Conservation (phyloP, 2,329 filamentous ascomycete species). For the Arthrobotrys entomopaga region DNA sequence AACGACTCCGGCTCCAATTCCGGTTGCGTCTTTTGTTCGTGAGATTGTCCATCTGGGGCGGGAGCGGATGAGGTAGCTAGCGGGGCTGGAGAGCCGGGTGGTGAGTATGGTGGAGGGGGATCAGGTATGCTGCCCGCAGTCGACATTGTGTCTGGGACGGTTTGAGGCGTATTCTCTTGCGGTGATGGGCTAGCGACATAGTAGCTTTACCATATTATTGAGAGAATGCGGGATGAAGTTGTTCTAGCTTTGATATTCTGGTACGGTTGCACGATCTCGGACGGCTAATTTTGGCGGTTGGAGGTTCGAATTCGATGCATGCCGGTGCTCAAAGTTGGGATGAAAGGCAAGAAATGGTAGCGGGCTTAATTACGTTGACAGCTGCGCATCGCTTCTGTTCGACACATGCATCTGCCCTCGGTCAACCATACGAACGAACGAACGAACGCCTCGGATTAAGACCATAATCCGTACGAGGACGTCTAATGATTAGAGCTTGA, state of each 20-base stretch:
- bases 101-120: conserved; percentile 53
- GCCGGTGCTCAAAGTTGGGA: too few relatives aligned
- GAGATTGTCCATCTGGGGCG: conserved; percentile 15
- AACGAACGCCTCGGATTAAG: too few relatives aligned
- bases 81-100: conserved; percentile 39
- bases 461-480: too few relatives aligned
- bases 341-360: too few relatives aligned
- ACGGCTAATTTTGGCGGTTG: not conserved
- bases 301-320: too few relatives aligned
- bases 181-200: conserved; percentile 39
- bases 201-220: conserved; percentile 48
- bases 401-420: too few relatives aligned
- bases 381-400: too few relatives aligned
- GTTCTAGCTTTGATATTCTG: too few relatives aligned
- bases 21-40: conserved; percentile 9
- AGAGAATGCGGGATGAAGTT: not conserved
- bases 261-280: not conserved
- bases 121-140: conserved; percentile 54
- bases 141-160: conserved; percentile 48
- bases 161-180: conserved; percentile 43
- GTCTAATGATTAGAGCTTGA: too few relatives aligned
- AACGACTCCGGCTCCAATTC: conserved; percentile 28
- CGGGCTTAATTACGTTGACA: too few relatives aligned
- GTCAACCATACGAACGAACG: too few relatives aligned
- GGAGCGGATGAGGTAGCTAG: conserved; percentile 18